Percentiles rank a stretch among this genome's conserved stretches.
phyloP scores from a whole-genome alignment of 2,329 filamentous ascomycete genomes.

The Phialophora verrucosa region DNA sequence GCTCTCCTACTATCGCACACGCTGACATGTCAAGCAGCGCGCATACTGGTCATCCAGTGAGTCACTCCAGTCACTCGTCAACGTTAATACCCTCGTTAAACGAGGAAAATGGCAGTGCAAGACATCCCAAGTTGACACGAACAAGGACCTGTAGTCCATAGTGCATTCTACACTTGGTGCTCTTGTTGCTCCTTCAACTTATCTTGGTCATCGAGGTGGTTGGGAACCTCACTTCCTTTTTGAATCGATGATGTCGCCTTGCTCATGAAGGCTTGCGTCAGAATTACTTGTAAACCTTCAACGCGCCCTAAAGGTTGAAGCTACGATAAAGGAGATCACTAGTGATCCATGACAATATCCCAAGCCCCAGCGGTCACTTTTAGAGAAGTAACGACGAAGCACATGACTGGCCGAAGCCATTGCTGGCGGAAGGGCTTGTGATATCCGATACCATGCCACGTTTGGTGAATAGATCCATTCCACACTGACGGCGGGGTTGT shows the following conservation, averaged over 20 bases:
- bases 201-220: not conserved
- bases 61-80: not conserved
- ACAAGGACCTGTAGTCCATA: not conserved
- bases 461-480: constrained; percentile 37
- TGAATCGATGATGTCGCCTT: not conserved
- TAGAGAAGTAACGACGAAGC: not conserved
- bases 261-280: not conserved
- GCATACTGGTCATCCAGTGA: not conserved
- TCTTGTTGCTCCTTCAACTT: not conserved
- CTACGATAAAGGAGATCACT: not conserved
- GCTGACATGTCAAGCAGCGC: not conserved
- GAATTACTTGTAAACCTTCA: not conserved
- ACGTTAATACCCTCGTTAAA: not conserved
- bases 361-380: too few relatives aligned
- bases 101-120: not conserved
- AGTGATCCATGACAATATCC: not conserved
- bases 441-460: constrained; percentile 26
- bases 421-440: constrained; percentile 7
- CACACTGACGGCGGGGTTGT: constrained; percentile 24
- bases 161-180: not conserved
- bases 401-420: constrained; percentile 7
- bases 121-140: not conserved
- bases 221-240: not conserved
- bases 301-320: not conserved
- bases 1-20: too few relatives aligned